These are phyloP conservation scores for Rhizopus arrhizus DNA, from an alignment of 371 early-diverging fungal genomes.

Conservation along the genomic window DNA sequence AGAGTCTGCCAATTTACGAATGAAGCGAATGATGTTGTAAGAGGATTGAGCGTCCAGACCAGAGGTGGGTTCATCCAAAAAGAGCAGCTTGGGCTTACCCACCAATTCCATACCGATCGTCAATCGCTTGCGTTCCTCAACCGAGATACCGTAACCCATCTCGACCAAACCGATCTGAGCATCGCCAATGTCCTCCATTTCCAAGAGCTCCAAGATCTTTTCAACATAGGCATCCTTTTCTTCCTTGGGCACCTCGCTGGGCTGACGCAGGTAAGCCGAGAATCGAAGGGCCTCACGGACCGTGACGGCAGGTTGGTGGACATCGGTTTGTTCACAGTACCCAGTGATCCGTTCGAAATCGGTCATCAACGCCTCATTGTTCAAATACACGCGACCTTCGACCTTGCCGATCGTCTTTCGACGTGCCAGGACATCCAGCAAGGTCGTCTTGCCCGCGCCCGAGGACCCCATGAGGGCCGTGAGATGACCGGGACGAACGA, in stretches of 20 bases:
- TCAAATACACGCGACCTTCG: constrained; percentile 71
- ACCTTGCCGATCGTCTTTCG: constrained; percentile 79
- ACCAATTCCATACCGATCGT: constrained; percentile 75
- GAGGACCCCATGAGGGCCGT: constrained; percentile 85
- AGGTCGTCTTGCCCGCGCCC: constrained; percentile 91
- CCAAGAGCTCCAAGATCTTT: constrained; percentile 65
- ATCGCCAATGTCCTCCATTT: constrained; percentile 63
- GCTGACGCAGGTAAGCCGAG: constrained; percentile 72
- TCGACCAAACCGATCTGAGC: constrained; percentile 61
- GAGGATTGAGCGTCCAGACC: constrained; percentile 72
- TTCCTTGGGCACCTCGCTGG: constrained; percentile 53
- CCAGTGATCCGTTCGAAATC: constrained; percentile 77
- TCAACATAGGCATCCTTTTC: constrained; percentile 72
- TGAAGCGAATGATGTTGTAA: constrained; percentile 72
- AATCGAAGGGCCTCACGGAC: constrained; percentile 74
- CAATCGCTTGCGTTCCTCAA: constrained; percentile 68
- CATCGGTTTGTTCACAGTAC: constrained; percentile 84
- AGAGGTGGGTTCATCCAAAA: constrained; percentile 87
- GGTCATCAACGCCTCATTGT: constrained; percentile 46
- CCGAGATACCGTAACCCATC: constrained; percentile 61
- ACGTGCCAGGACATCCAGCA: constrained; percentile 79
- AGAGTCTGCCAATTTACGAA: constrained; percentile 69
- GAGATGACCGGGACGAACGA: constrained; percentile 62
- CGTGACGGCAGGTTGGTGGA: constrained; percentile 65
- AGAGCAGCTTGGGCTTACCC: constrained; percentile 73